Conservation (phyloP, 257 asterid genomes). For the Striga asiatica region DNA sequence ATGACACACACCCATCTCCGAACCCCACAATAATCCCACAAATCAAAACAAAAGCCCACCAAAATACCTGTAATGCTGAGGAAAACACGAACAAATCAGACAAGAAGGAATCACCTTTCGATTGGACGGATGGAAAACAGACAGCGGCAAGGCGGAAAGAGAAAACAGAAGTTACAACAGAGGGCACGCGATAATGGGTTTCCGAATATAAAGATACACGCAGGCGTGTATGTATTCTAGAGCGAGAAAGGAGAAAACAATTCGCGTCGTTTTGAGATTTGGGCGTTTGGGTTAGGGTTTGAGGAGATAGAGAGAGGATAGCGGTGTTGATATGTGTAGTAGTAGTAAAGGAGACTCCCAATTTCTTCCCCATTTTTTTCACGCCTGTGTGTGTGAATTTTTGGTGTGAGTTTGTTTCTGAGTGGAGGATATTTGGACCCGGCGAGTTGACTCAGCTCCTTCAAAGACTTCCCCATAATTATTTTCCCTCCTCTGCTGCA, state of each 20-base stretch:
- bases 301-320: conserved; percentile 21
- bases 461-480: no score
- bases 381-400: background rate
- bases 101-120: conserved; percentile 23
- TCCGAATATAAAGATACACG: conserved; percentile 17
- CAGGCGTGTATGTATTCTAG: conserved; percentile 13
- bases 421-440: background rate
- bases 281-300: conserved; percentile 42
- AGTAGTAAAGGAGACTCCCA: conserved; percentile 49
- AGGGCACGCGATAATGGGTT: conserved; percentile 23
- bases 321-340: conserved; percentile 23
- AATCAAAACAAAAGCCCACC: background rate
- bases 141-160: conserved; percentile 7
- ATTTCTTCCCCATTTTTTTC: background rate
- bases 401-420: no score
- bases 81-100: background rate
- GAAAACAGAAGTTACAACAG: conserved; percentile 15
- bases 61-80: no score
- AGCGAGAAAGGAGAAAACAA: conserved; percentile 4
- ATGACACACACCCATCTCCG: no score
- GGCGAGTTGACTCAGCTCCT: background rate
- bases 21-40: conserved; percentile 6
- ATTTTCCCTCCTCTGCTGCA: no score
- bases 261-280: conserved; percentile 18
- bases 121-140: background rate